A percentile compares a stretch with the other conserved stretches of the same genome.
Evolutionary conservation across 2,329 filamentous ascomycete genomes (phyloP).

Genomic region (Cordyceps javanica): DNA sequence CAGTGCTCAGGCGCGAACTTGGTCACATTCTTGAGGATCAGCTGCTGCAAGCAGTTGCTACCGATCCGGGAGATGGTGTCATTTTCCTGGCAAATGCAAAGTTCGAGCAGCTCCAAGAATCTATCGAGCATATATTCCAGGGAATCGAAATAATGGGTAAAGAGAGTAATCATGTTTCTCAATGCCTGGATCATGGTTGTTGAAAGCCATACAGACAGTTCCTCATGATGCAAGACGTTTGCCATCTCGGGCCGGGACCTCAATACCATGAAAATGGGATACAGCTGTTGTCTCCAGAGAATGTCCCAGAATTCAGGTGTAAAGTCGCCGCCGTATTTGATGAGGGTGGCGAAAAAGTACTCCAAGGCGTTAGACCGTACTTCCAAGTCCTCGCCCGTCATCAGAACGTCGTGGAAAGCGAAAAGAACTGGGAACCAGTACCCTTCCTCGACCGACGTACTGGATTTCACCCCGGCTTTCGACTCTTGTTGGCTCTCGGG

Average conservation of each 20-base stretch:
- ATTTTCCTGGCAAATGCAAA: slow-evolving; percentile 98
- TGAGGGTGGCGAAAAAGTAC: slow-evolving; percentile 92
- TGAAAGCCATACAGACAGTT: slow-evolving; percentile 95
- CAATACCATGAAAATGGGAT: slow-evolving; percentile 97
- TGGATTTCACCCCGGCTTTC: slow-evolving; percentile 48
- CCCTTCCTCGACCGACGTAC: slow-evolving; percentile 89
- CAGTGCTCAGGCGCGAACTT: slow-evolving; percentile 88
- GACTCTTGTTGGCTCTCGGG: slow-evolving; percentile 30
- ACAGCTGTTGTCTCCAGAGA: slow-evolving; percentile 91
- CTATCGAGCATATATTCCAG: slow-evolving; percentile 97
- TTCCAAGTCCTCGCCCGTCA: slow-evolving; percentile 98
- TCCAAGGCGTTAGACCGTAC: slow-evolving; percentile 86
- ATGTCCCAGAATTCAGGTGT: slow-evolving; percentile 97
- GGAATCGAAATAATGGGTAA: slow-evolving; percentile 96
- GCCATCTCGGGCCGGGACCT: slow-evolving; percentile 95
- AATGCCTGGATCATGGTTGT: slow-evolving; percentile 99
- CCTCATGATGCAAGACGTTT: slow-evolving; percentile 91
- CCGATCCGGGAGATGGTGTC: slow-evolving; percentile 97
- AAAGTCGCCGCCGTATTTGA: slow-evolving; percentile 85
- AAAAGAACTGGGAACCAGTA: slow-evolving; percentile 99
- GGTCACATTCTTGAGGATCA: slow-evolving; percentile 92
- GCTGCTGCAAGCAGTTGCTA: slow-evolving; percentile 93
- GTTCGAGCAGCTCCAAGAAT: slow-evolving; percentile 87
- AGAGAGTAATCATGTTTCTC: slow-evolving; percentile 96
- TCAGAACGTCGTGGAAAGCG: slow-evolving; percentile 96